Base-by-base conservation (phyloP, 495 filamentous ascomycete species). In the Hypoxylon subgilvum region DNA sequence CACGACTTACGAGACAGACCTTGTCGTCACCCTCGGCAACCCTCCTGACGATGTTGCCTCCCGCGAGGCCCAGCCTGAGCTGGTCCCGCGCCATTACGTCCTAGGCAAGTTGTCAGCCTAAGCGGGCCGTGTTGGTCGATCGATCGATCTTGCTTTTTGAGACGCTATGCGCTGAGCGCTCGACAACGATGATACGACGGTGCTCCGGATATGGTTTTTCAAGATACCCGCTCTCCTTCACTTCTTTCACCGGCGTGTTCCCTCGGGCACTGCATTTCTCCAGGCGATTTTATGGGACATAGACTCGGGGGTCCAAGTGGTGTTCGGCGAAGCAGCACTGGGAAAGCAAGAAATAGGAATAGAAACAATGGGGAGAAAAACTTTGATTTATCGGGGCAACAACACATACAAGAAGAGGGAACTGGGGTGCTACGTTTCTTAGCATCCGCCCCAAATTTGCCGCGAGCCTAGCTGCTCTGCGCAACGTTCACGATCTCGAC, bases 1-100 rank as follows among this genome's bases (percentile, higher is more conserved):
- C 56, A 51, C 69, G 21, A 76, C 76, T 47, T 2, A 17, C 4
- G 63, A 71, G 62, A 57, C 52, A 0, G 69, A 79, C 44, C 64
- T 78, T 30, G 52, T 72, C 46, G 69, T 67, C 55, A 77, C 75
- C 48, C 69, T 80, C 4, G 75, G 76, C 58, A 66, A 45, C 38
- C 36, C 62, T 19, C 47, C 57, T 50, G 58, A 28, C 32, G 62
- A 59, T 34, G 23, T 44, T 8, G 43, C 42, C n/a, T 40, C 61
- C 34, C 64, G 61, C 16, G 64, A 69, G 13, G 46, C 40, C 18
- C 48, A 54, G 48, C 27, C 49, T 7, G 34, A 34, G 44, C 48
- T 59, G 18, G 65, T 72, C 19, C 27, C 55, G 23, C 69, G 64
- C 45, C 46, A 63, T 52, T 68, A 58, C 52, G 69, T 68, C 54